phyloP scores from a whole-genome alignment of 192 early-diverging fungal genomes.

The Linnemannia zychae region DNA sequence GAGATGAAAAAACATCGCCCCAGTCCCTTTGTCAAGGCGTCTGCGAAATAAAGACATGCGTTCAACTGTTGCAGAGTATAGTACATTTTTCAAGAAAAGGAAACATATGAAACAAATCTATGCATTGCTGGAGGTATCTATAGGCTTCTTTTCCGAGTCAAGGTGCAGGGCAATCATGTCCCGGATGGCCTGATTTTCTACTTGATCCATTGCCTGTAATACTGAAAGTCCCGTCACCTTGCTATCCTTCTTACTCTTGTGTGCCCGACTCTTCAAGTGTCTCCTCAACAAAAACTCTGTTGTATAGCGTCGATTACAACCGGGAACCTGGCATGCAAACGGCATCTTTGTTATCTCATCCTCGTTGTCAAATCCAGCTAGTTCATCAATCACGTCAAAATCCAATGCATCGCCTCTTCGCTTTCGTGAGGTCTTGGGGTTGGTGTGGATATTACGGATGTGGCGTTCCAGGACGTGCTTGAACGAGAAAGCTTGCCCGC shows the following conservation, averaged over 20 bases:
- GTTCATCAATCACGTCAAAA: conserved; percentile 3
- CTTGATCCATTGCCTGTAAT: conserved; percentile 41
- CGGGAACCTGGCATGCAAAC: conserved; percentile 26
- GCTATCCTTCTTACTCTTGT: not conserved
- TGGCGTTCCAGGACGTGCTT: conserved; percentile 42
- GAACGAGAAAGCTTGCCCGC: conserved; percentile 42
- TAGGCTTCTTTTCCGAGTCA: not conserved
- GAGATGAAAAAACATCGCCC: conserved; percentile 57
- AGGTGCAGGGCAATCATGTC: conserved; percentile 56
- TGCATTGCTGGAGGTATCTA: not conserved
- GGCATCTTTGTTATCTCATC: conserved; percentile 8
- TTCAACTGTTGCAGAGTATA: not conserved
- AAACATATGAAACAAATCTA: not conserved
- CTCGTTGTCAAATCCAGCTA: conserved; percentile 33
- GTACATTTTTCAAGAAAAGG: not conserved
- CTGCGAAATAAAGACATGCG: not conserved
- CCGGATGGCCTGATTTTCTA: conserved; percentile 56
- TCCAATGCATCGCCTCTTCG: conserved; percentile 27
- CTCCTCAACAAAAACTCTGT: conserved; percentile 20
- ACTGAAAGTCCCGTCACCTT: conserved; percentile 8
- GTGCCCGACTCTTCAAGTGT: conserved; percentile 23
- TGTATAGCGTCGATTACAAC: conserved; percentile 17
- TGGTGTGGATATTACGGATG: conserved; percentile 10
- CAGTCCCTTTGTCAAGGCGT: conserved; percentile 33
- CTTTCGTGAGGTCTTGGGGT: conserved; percentile 13